phyloP scores from a whole-genome alignment of 345 rosid species.

The Barbarea vulgaris region DNA sequence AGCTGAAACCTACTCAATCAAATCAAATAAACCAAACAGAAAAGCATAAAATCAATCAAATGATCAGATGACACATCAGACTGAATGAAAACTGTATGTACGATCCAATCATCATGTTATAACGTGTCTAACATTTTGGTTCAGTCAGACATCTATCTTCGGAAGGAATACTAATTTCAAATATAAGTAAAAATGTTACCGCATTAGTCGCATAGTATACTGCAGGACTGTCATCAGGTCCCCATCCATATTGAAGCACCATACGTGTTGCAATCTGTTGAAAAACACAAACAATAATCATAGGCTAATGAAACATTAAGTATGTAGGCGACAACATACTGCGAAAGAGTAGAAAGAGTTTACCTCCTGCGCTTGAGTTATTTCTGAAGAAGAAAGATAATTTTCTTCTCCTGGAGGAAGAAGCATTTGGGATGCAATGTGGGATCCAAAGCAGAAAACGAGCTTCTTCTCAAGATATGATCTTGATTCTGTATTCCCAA shows the following conservation, averaged over 20 bases:
- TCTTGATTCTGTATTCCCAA: conserved; percentile 77
- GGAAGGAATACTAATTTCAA: conserved; percentile 8
- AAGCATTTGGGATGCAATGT: conserved; percentile 80
- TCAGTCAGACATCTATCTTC: conserved; percentile 15
- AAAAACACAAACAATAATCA: conserved; percentile 36
- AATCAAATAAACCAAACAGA: conserved; percentile 25
- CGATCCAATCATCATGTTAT: conserved; percentile 9
- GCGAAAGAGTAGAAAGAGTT: conserved; percentile 17
- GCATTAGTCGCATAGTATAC: conserved; percentile 72
- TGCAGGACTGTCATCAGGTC: conserved; percentile 93
- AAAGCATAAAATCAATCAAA: conserved; percentile 1
- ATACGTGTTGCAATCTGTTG: conserved; percentile 88
- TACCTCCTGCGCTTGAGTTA: conserved; percentile 92
- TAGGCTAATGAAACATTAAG: neutral
- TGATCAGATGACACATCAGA: conserved; percentile 19
- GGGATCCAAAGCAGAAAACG: conserved; percentile 92
- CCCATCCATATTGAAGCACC: conserved; percentile 99
- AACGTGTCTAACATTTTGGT: neutral
- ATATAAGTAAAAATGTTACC: conserved; percentile 50
- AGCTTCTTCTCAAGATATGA: conserved; percentile 95
- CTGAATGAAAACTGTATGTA: conserved; percentile 19
- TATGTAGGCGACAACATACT: conserved; percentile 10
- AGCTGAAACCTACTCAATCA: conserved; percentile 57
- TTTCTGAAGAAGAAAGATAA: conserved; percentile 73
- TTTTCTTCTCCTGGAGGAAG: conserved; percentile 90